Base-by-base conservation (phyloP, 306 rosid species). In the Pyrus betulifolia region DNA sequence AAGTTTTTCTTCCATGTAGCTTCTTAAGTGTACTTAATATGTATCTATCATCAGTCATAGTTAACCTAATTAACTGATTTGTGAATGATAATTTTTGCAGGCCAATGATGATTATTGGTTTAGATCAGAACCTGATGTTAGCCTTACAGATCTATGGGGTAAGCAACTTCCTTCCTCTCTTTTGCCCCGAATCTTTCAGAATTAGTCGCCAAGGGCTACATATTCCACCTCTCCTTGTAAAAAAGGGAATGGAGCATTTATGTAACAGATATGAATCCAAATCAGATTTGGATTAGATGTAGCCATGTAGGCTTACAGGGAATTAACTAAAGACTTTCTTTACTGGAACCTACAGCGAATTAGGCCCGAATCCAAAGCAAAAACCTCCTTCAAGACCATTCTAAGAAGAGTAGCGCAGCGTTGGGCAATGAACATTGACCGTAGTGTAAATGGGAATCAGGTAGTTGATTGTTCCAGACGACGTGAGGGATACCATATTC, bases 71-170 rank as follows among this genome's bases (percentile, higher is more conserved):
- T 35, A 19, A 28, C 67, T 9, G n/a, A 51, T 79, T 76, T 74
- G 80, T 83, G 38, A 3, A 25, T 52, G 64, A 25, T 45, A 46
- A 49, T 51, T 80, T 83, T 74, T 74, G 87, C 87, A 91, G 98
- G 80, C 77, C 11, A 84, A 86, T 30, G 77, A 86, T 82, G 98
- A 93, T 85, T 93, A 93, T 74, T 93, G 98, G 97, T 89, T 93
- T 71, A 80, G 78, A 74, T 86, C 96, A 64, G 88, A 93, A 79
- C 83, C 86, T 74, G 83, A 82, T 71, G 85, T 89, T 81, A 80
- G 88, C 84, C 78, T 79, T 62, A 85, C 97, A 42, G 83, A 86
- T 84, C 79, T 91, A 62, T 93, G 96, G 97, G 89, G 90, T 85
- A 82, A 84, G 81, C 72, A 75, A 85, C 71, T 76, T 70, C 62